Base-by-base conservation (phyloP, 352 stramenopile genomes). In the Phytophthora hybrid region DNA sequence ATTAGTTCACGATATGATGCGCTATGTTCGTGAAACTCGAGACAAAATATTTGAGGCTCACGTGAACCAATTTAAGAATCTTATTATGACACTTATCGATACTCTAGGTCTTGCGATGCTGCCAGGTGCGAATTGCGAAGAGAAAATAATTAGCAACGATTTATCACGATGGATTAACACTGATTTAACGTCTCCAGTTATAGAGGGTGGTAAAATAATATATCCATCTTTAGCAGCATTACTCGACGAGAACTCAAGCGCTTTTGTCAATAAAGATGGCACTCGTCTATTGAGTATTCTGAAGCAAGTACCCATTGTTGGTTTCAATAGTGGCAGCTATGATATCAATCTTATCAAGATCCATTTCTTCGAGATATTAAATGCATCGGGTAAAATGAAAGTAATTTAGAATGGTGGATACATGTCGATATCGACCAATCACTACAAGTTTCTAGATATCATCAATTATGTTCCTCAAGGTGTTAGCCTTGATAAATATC, bases 251-350 rank as follows among this genome's bases (percentile, higher is more conserved):
- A 31, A 31, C 26, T 31, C 26, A 5, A 31, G 2, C 26, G 26
- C 26, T 31, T 31, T 31, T 31, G 26, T 31, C 53, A 16, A 41
- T 19, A 44, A 64, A 23, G 19, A 39, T 41, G 58, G 53, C 23
- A 31, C 26, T 31, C 26, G 26, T 64, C 54, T 26, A 18, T 10
- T 34, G 41, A 64, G 18, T 76, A 2, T n/a, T 79, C 10, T 67
- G 67, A 11, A 73, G 73, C 55, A 79, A 81, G 32, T 29, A 77
- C 21, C 23, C 23, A 26, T 26, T 26, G 23, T 26, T 26, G 23
- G 23, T 26, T 26, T 26, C 23, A 26, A 26, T 26, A 26, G 23
- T 26, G 76, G 78, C 21, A 81, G 79, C 29, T 73, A 73, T 3
- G 60, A 79, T 56, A 52, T 79, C 34, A 44, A 44, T 14, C 32